These are phyloP conservation scores for Chlorophyllum brunneum DNA, from an alignment of 768 basidiomycete species.

Conservation along the genomic window DNA sequence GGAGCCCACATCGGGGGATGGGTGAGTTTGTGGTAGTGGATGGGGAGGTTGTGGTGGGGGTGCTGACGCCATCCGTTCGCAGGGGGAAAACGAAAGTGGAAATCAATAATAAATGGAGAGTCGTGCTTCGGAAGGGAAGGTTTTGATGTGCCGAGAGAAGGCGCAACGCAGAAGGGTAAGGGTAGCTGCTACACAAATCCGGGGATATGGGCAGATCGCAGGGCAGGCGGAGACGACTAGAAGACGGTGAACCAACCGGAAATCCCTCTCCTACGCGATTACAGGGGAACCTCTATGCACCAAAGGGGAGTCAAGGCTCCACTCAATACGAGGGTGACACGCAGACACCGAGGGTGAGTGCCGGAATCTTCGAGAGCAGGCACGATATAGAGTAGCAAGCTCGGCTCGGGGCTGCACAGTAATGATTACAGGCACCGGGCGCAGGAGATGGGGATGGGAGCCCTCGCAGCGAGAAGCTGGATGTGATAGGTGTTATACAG, in stretches of 20 bases:
- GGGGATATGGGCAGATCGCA: background rate
- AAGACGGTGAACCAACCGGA: background rate
- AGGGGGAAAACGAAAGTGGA: background rate
- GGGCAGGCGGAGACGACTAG: background rate
- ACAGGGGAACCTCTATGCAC: background rate
- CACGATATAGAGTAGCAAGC: background rate
- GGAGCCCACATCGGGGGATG: conserved; percentile 15
- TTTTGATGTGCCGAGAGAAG: conserved; percentile 2
- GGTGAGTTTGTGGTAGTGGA: conserved; percentile 20
- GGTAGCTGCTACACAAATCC: background rate
- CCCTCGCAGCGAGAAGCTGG: background rate
- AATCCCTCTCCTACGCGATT: background rate
- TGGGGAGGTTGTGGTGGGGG: conserved; percentile 22
- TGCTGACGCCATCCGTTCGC: conserved; percentile 24
- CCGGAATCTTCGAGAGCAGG: conserved; percentile 4
- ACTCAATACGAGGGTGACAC: background rate
- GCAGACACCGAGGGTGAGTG: background rate
- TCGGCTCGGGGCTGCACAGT: background rate
- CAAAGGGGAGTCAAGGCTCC: too few relatives aligned
- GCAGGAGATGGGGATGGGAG: background rate
- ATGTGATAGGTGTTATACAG: background rate
- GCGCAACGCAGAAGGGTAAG: background rate
- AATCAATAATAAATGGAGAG: background rate
- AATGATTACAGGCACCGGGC: background rate
- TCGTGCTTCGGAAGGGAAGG: too few relatives aligned